Evolutionary conservation across 306 rosid genomes (phyloP).

Genomic region (Begonia masoniana): DNA sequence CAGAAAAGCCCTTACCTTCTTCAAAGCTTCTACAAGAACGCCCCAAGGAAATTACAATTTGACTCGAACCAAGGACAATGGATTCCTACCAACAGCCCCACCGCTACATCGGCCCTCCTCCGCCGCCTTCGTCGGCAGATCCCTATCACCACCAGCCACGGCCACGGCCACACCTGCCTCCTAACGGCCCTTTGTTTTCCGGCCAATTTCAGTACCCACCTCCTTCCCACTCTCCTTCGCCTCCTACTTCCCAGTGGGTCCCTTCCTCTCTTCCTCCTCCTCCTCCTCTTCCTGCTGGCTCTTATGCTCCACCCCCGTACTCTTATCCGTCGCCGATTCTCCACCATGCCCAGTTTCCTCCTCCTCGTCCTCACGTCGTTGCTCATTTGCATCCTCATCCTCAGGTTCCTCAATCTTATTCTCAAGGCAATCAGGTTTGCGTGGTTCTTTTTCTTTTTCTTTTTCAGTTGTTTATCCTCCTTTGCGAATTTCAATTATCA

Average conservation of each 20-base stretch:
- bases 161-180: conserved; percentile 33
- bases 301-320: conserved; percentile 43
- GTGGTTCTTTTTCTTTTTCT: not conserved
- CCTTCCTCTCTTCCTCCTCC: conserved; percentile 39
- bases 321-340: conserved; percentile 22
- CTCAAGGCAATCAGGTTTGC: conserved; percentile 31
- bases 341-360: conserved; percentile 46
- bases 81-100: conserved; percentile 45
- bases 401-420: conserved; percentile 52
- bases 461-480: not conserved
- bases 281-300: conserved; percentile 30
- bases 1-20: too few relatives aligned
- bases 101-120: conserved; percentile 42
- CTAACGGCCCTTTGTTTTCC: conserved; percentile 53
- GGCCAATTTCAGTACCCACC: conserved; percentile 61
- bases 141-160: conserved; percentile 43
- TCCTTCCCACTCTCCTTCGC: conserved; percentile 34
- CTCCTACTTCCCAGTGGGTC: conserved; percentile 60
- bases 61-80: not conserved
- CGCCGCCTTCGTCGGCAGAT: conserved; percentile 37
- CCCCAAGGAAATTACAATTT: too few relatives aligned
- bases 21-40: too few relatives aligned
- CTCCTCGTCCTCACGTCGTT: conserved; percentile 31
- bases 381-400: conserved; percentile 42
- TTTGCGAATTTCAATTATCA: not conserved